These are phyloP conservation scores for Bimuria novae-zelandiae DNA, from an alignment of 2,329 filamentous ascomycete species.

Conservation along the genomic window DNA sequence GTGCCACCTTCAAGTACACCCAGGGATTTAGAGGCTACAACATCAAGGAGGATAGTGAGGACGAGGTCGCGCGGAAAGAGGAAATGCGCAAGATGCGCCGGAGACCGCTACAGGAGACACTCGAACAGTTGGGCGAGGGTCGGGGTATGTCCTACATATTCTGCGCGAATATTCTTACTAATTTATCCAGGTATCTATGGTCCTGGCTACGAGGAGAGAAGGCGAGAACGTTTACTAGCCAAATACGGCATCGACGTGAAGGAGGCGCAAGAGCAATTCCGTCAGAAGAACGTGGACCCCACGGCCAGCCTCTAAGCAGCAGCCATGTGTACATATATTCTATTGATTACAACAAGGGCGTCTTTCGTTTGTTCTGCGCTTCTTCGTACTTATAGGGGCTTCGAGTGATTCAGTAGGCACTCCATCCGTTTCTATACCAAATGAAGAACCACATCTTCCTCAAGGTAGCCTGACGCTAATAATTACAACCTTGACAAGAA, in stretches of 20 bases:
- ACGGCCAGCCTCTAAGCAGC: conserved; percentile 10
- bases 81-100: conserved; percentile 73
- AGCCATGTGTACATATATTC: conserved; percentile 15
- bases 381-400: not conserved
- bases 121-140: conserved; percentile 82
- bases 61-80: conserved; percentile 79
- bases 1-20: conserved; percentile 71
- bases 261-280: conserved; percentile 30
- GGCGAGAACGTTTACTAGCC: conserved; percentile 79
- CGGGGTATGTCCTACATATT: conserved; percentile 64
- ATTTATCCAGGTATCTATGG: conserved; percentile 70
- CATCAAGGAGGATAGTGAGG: conserved; percentile 62
- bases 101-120: conserved; percentile 76
- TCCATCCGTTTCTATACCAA: no score
- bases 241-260: conserved; percentile 83
- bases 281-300: conserved; percentile 8
- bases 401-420: not conserved
- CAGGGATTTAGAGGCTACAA: conserved; percentile 63
- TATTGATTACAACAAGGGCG: not conserved
- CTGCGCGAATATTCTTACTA: conserved; percentile 9
- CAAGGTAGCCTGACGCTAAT: no score
- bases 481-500: no score
- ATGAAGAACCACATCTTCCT: no score
- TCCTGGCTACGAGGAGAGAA: conserved; percentile 82
- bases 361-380: not conserved